Percentiles rank a stretch among this genome's conserved stretches.
Evolutionary conservation across 371 early-diverging fungal species (phyloP).

Genomic region (Dichotomocladium elegans): DNA sequence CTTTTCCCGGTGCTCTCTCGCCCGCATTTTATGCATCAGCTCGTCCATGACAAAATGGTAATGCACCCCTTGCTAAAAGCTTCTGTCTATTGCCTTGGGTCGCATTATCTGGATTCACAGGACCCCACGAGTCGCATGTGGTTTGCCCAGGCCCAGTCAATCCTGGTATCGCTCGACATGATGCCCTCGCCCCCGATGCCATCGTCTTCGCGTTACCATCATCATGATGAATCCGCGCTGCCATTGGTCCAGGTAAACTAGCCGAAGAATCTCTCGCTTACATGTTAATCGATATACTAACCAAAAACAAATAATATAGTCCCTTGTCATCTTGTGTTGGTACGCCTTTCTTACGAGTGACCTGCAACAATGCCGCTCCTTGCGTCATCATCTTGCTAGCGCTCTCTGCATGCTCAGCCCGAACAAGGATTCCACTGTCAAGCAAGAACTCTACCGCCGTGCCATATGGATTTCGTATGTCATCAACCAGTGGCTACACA

Average conservation of each 20-base stretch:
- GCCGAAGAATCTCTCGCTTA: too few species aligned
- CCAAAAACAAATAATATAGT: slow-evolving; percentile 20
- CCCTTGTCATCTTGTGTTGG: slow-evolving; percentile 38
- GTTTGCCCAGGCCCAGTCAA: slow-evolving; percentile 2
- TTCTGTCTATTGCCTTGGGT: slow-evolving; percentile 31
- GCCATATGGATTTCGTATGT: slow-evolving; percentile 38
- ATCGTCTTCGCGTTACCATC: too few species aligned
- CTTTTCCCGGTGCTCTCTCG: slow-evolving; percentile 41
- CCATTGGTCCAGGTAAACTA: slow-evolving; percentile 28
- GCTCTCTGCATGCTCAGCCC: neutral
- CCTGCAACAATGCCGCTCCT: slow-evolving; percentile 15
- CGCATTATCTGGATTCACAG: slow-evolving; percentile 13
- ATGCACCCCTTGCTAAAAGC: slow-evolving; percentile 27
- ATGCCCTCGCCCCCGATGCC: neutral
- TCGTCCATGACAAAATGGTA: slow-evolving; percentile 11
- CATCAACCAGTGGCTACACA: slow-evolving; percentile 35
- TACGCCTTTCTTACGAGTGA: slow-evolving; percentile 31
- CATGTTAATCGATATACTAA: neutral
- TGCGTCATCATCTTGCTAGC: slow-evolving; percentile 17
- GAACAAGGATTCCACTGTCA: slow-evolving; percentile 3
- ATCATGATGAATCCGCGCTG: slow-evolving; percentile 13
- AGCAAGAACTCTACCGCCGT: slow-evolving; percentile 35
- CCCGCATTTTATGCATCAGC: slow-evolving; percentile 27
- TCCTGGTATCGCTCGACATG: too few species aligned
- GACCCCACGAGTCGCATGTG: slow-evolving; percentile 5